phyloP scores from a whole-genome alignment of 345 rosid genomes.

The Moringa oleifera region DNA sequence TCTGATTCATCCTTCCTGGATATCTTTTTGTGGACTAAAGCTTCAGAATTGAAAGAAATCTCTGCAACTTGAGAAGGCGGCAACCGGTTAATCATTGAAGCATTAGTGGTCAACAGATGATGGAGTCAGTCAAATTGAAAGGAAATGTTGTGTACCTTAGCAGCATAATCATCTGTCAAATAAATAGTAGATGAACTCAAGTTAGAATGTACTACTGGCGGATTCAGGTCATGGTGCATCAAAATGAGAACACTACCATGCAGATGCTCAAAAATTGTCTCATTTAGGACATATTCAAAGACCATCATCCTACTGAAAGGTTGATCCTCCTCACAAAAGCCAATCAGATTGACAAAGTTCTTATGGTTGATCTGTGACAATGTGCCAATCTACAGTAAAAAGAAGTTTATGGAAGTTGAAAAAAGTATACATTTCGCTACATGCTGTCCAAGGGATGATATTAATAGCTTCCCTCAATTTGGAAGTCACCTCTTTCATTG shows the following conservation, averaged over 20 bases:
- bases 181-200: conserved; percentile 40
- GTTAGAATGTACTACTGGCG: conserved; percentile 51
- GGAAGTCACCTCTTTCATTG: conserved; percentile 49
- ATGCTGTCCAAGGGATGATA: conserved; percentile 33
- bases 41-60: conserved; percentile 27
- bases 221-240: conserved; percentile 62
- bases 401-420: not conserved
- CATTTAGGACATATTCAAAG: conserved; percentile 95
- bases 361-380: conserved; percentile 82
- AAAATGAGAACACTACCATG: conserved; percentile 46
- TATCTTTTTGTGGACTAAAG: conserved; percentile 21
- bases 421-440: too few relatives aligned
- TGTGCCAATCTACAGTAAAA: conserved; percentile 48
- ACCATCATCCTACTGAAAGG: conserved; percentile 98
- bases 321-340: conserved; percentile 78
- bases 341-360: conserved; percentile 89
- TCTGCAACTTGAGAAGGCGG: conserved; percentile 54
- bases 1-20: conserved; percentile 40
- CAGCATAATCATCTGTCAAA: conserved; percentile 91
- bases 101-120: not conserved
- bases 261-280: conserved; percentile 77
- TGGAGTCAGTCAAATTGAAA: not conserved
- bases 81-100: not conserved
- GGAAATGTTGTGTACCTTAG: conserved; percentile 50
- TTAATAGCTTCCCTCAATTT: conserved; percentile 48